Percentiles rank a stretch among this genome's conserved stretches.
phyloP scores from a whole-genome alignment of 352 stramenopile species.

The Globisporangium splendens region DNA sequence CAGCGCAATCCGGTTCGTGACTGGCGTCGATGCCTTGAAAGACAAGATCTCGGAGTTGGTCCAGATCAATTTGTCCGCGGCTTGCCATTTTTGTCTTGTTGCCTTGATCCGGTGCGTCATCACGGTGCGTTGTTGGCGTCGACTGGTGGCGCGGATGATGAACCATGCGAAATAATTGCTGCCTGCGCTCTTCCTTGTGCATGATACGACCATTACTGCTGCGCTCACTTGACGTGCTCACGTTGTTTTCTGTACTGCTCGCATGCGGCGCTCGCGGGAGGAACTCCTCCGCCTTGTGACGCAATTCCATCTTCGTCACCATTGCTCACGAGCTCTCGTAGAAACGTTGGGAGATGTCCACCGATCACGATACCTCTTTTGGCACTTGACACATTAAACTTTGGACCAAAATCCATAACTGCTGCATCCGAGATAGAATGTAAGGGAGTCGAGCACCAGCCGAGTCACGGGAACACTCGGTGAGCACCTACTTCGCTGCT shows the following conservation, averaged over 20 bases:
- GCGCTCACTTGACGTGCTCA: neutral
- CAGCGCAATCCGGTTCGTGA: too few species aligned
- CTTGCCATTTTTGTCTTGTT: neutral
- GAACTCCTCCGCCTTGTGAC: neutral
- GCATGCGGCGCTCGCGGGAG: neutral
- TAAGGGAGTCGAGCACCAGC: too few species aligned
- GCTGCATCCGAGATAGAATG: too few species aligned
- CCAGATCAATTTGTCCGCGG: constrained; percentile 14
- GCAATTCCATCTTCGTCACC: constrained; percentile 13
- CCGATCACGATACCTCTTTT: too few species aligned
- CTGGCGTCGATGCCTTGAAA: constrained; percentile 8
- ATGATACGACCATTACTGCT: neutral
- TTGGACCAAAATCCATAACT: too few species aligned
- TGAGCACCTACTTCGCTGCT: too few species aligned
- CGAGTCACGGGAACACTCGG: too few species aligned
- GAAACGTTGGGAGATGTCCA: too few species aligned
- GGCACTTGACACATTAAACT: too few species aligned
- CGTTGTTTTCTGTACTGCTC: constrained; percentile 4
- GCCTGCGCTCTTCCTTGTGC: neutral
- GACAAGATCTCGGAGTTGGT: constrained; percentile 18
- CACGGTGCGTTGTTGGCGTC: neutral
- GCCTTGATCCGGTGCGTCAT: neutral
- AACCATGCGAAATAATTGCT: neutral
- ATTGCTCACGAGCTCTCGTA: neutral
- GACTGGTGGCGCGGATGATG: neutral